phyloP scores from a whole-genome alignment of 306 rosid genomes.

The Quercus suber region DNA sequence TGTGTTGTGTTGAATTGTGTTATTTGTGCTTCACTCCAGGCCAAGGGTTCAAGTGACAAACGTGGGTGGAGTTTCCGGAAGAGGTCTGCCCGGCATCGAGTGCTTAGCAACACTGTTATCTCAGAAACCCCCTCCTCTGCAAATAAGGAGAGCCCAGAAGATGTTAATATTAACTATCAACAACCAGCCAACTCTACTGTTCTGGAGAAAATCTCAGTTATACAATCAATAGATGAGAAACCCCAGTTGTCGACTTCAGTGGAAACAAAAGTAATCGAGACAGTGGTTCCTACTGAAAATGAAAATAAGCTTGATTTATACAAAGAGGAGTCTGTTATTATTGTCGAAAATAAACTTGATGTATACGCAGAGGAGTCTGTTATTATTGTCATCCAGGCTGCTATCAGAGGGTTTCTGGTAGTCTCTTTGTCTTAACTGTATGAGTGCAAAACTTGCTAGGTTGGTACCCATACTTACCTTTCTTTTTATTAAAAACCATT shows the following conservation, averaged over 20 bases:
- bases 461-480: slow-evolving; percentile 3
- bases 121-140: slow-evolving; percentile 51
- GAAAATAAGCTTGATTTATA: slow-evolving; percentile 41
- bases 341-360: slow-evolving; percentile 38
- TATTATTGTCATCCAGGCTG: slow-evolving; percentile 68
- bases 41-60: slow-evolving; percentile 69
- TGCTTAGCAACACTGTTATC: slow-evolving; percentile 81
- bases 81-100: slow-evolving; percentile 79
- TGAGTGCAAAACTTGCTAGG: slow-evolving; percentile 5
- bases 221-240: slow-evolving; percentile 53
- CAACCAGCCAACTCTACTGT: slow-evolving; percentile 37
- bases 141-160: slow-evolving; percentile 65
- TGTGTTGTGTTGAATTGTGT: slow-evolving; percentile 1
- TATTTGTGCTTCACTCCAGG: slow-evolving; percentile 31
- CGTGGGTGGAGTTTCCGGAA: slow-evolving; percentile 96
- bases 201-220: slow-evolving; percentile 50
- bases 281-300: slow-evolving; percentile 28
- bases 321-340: slow-evolving; percentile 54
- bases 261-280: slow-evolving; percentile 38
- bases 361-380: slow-evolving; percentile 47
- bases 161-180: slow-evolving; percentile 40
- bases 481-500: slow-evolving; percentile 6
- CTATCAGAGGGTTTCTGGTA: slow-evolving; percentile 79
- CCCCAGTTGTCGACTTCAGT: slow-evolving; percentile 37
- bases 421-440: slow-evolving; percentile 18